Evolutionary conservation across 1,284 basidiomycete genomes (phyloP).

Genomic region (Trichosporon sp.): DNA sequence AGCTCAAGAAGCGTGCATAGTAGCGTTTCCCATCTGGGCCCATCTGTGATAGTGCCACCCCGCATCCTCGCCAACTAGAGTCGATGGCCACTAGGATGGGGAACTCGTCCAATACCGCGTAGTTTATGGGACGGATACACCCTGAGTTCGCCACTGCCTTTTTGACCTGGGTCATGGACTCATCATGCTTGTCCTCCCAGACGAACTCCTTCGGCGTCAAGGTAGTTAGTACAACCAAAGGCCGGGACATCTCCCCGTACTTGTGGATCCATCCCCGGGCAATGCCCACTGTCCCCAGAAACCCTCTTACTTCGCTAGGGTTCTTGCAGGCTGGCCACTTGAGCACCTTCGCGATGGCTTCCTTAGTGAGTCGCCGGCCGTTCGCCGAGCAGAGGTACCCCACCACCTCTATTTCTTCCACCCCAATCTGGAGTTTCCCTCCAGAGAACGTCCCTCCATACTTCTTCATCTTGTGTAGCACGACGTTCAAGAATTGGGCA

Average conservation of each 20-base stretch:
- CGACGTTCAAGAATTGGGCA: background rate
- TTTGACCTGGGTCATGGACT: background rate
- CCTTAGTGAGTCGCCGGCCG: background rate
- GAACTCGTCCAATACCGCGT: background rate
- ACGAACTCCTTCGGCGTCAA: background rate
- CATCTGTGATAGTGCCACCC: background rate
- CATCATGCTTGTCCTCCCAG: background rate
- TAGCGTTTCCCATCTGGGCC: background rate
- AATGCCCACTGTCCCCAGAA: slow-evolving; percentile 5
- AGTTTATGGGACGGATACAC: background rate
- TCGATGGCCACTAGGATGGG: slow-evolving; percentile 3
- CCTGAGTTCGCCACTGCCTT: background rate
- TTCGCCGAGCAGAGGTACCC: slow-evolving; percentile 1
- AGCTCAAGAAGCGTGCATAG: slow-evolving; percentile 7
- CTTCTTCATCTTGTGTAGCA: slow-evolving; percentile 13
- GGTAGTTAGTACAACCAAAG: background rate
- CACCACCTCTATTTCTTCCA: slow-evolving; percentile 4
- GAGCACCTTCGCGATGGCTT: background rate
- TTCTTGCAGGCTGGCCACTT: slow-evolving; percentile 3
- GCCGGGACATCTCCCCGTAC: slow-evolving; percentile 6
- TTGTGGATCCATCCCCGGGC: slow-evolving; percentile 7
- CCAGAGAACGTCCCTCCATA: slow-evolving; percentile 13
- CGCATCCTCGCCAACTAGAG: background rate
- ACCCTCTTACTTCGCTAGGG: background rate
- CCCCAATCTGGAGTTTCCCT: slow-evolving; percentile 5